Percentiles rank a stretch among this genome's conserved stretches.
These are phyloP conservation scores for Wickerhamiella australiensis DNA, from an alignment of 805 yeast species.

Conservation along the genomic window DNA sequence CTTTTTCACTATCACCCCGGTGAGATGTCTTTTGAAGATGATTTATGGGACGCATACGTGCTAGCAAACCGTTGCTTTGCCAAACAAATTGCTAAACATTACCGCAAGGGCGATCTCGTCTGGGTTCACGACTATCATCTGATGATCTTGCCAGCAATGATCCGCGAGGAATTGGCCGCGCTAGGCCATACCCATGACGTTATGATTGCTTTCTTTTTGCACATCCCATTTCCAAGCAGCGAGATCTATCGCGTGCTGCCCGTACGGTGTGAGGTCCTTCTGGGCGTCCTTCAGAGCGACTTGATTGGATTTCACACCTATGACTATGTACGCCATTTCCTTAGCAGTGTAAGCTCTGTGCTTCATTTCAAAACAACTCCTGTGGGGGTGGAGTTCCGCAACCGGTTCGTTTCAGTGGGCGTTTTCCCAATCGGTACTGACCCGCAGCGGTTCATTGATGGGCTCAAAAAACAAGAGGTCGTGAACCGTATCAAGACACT, in stretches of 20 bases:
- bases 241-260: conserved; percentile 94
- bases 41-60: conserved; percentile 93
- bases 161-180: conserved; percentile 45
- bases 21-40: conserved; percentile 95
- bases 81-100: conserved; percentile 51
- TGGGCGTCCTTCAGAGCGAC: conserved; percentile 88
- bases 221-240: conserved; percentile 95
- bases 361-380: conserved; percentile 76
- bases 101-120: conserved; percentile 72
- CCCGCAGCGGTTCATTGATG: conserved; percentile 78
- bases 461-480: conserved; percentile 53
- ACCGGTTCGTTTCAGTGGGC: conserved; percentile 72
- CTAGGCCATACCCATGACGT: conserved; percentile 34
- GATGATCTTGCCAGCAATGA: conserved; percentile 86
- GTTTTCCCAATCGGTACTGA: conserved; percentile 99
- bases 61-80: conserved; percentile 86
- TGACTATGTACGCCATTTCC: conserved; percentile 92
- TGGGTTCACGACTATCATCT: conserved; percentile 99
- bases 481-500: conserved; percentile 52
- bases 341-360: conserved; percentile 77
- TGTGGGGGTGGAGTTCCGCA: conserved; percentile 71
- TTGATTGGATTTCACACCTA: conserved; percentile 97
- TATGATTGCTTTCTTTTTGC: conserved; percentile 83
- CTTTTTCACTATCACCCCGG: conserved; percentile 98
- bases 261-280: conserved; percentile 80